phyloP scores from a whole-genome alignment of 2,329 filamentous ascomycete genomes.

The Ophiocordyceps camponoti-saundersi region DNA sequence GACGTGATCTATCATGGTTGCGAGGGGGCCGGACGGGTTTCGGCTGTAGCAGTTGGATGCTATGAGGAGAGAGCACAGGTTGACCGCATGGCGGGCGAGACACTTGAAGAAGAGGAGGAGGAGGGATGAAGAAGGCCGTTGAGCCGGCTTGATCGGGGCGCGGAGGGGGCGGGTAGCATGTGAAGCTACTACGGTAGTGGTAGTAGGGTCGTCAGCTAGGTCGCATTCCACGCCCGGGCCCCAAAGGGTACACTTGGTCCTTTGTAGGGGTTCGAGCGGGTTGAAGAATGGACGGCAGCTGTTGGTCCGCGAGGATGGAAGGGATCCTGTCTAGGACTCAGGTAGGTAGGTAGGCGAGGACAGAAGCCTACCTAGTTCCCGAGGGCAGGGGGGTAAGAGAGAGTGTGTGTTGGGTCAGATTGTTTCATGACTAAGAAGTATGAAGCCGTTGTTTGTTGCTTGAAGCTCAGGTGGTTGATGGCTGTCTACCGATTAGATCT shows the following conservation, averaged over 20 bases:
- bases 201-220: not conserved
- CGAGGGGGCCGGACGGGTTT: not conserved
- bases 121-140: not conserved
- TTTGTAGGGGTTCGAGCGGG: not conserved
- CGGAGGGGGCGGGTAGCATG: not conserved
- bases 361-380: no score
- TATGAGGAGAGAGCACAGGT: not conserved
- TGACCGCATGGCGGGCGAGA: not conserved
- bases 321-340: no score
- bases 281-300: no score
- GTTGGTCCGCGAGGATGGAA: no score
- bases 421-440: no score
- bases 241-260: no score
- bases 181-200: not conserved
- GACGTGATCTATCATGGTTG: slow-evolving; percentile 63
- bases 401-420: no score
- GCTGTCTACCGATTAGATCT: no score
- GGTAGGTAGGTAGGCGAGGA: no score
- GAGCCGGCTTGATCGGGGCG: not conserved
- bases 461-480: no score
- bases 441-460: no score
- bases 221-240: not conserved
- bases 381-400: no score
- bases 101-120: not conserved
- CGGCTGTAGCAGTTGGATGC: not conserved